Conservation (phyloP, 116 monocot genomes). For the Iris pallida region DNA sequence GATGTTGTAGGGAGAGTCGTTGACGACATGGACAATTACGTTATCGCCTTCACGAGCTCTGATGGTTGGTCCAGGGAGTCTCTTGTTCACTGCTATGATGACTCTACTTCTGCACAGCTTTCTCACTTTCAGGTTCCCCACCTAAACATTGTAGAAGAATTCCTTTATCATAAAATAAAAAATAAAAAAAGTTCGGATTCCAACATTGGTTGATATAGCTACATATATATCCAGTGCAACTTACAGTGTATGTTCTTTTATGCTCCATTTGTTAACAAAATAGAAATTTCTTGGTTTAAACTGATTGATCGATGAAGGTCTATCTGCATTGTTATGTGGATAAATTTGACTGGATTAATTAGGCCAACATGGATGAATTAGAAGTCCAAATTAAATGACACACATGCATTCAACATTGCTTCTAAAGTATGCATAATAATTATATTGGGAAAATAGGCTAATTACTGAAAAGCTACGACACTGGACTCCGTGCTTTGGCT, state of each 20-base stretch:
- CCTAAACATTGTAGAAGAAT: constrained; percentile 11
- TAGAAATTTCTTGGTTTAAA: too few species aligned
- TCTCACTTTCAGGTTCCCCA: constrained; percentile 28
- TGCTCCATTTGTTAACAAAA: too few species aligned
- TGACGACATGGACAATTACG: constrained; percentile 43
- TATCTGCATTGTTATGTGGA: too few species aligned
- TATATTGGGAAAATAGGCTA: too few species aligned
- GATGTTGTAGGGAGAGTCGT: constrained; percentile 52
- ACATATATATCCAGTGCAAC: background rate
- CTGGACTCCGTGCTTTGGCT: too few species aligned
- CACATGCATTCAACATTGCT: too few species aligned
- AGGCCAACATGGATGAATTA: too few species aligned
- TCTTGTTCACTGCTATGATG: constrained; percentile 40
- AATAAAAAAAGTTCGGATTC: background rate
- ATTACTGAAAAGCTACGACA: too few species aligned
- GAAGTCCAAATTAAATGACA: too few species aligned
- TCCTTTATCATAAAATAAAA: background rate
- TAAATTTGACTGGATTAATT: too few species aligned
- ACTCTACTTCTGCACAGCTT: constrained; percentile 28
- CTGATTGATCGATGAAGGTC: too few species aligned
- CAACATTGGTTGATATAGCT: background rate
- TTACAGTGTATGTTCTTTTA: background rate
- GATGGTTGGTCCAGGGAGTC: constrained; percentile 42
- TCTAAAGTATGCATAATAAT: too few species aligned
- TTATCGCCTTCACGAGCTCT: constrained; percentile 45